Percentiles rank a stretch among this genome's conserved stretches.
phyloP scores from a whole-genome alignment of 495 filamentous ascomycete species.

The Lophiostoma macrostomum region DNA sequence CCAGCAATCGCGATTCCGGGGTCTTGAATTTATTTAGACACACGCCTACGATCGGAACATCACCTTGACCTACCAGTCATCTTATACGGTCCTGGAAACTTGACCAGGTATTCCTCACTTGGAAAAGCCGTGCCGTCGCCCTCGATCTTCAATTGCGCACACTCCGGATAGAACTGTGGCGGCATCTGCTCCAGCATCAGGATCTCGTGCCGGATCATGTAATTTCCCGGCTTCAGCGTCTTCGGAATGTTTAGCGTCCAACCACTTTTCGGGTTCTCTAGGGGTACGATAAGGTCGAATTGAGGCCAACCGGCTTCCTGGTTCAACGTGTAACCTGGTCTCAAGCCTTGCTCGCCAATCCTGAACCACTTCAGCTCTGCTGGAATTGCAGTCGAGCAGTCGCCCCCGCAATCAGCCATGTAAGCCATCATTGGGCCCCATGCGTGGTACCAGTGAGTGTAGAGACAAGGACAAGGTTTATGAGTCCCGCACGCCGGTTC shows the following conservation, averaged over 20 bases:
- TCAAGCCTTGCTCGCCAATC: background rate
- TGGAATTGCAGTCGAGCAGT: background rate
- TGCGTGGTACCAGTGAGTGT: constrained; percentile 3
- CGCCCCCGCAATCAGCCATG: background rate
- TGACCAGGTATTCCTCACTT: constrained; percentile 1
- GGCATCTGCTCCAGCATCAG: background rate
- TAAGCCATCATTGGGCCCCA: background rate
- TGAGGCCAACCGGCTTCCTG: background rate
- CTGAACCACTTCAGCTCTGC: background rate
- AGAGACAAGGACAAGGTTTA: too few relatives aligned
- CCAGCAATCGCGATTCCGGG: too few relatives aligned
- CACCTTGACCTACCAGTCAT: background rate
- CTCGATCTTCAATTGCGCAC: background rate
- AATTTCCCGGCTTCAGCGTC: background rate
- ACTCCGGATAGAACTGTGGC: constrained; percentile 4
- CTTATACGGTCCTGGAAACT: constrained; percentile 6
- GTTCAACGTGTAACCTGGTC: background rate
- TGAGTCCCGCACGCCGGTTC: too few relatives aligned
- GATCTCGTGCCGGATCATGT: constrained; percentile 8
- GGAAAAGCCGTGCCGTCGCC: background rate
- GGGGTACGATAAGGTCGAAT: background rate
- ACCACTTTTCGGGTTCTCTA: background rate
- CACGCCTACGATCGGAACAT: background rate
- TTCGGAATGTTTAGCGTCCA: background rate
- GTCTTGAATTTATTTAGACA: background rate